These are phyloP conservation scores for Chlorella sp. DNA, from an alignment of 139 green algal genomes.

Conservation along the genomic window DNA sequence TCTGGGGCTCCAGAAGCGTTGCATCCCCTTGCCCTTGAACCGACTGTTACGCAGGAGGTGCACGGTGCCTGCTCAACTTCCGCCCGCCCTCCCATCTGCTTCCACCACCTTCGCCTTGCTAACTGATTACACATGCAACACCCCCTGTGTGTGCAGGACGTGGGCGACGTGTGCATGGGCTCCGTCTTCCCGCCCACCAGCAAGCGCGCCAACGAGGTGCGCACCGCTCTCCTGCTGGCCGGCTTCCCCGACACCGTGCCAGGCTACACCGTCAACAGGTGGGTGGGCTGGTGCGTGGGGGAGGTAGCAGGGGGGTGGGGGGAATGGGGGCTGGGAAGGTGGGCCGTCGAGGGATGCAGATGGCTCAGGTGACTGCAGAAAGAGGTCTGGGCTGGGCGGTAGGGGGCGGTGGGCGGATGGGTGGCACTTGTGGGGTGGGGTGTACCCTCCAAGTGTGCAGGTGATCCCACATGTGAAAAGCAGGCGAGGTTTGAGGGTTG, in stretches of 20 bases:
- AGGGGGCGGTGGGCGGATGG: neutral
- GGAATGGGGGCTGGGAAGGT: neutral
- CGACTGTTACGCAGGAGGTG: too few species aligned
- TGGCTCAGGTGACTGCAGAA: too few species aligned
- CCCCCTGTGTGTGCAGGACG: neutral
- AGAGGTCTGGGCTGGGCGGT: neutral
- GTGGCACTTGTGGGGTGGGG: too few species aligned
- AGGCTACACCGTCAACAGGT: conserved; percentile 92
- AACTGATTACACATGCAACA: too few species aligned
- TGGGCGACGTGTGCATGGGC: conserved; percentile 77
- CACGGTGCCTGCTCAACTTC: too few species aligned
- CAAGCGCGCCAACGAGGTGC: conserved; percentile 94
- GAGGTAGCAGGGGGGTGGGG: neutral
- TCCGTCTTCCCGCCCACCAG: conserved; percentile 91
- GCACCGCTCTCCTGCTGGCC: conserved; percentile 92
- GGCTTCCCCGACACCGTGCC: conserved; percentile 94
- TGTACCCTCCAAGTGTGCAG: too few species aligned
- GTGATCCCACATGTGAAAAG: too few species aligned
- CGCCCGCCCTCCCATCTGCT: too few species aligned
- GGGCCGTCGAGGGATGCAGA: neutral
- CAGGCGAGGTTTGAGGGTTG: too few species aligned
- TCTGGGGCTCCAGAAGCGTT: too few species aligned
- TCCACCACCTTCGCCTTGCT: too few species aligned
- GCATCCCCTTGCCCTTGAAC: neutral
- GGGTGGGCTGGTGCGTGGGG: neutral